Evolutionary conservation across 2,329 filamentous ascomycete species (phyloP).

Genomic region (Fusarium mangiferae): DNA sequence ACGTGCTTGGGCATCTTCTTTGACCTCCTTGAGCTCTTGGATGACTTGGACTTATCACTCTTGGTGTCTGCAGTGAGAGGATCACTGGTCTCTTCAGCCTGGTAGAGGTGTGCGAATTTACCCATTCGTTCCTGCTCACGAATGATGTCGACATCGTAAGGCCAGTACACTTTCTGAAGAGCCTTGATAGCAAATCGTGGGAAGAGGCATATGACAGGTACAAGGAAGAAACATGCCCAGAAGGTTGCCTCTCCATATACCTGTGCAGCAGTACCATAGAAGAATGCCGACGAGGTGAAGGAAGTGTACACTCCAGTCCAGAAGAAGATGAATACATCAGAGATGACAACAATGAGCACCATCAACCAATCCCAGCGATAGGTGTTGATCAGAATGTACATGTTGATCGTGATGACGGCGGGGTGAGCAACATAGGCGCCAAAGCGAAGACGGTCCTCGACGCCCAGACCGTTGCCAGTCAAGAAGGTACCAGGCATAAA

Average conservation of each 20-base stretch:
- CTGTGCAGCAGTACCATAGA: slow-evolving; percentile 82
- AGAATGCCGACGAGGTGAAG: slow-evolving; percentile 59
- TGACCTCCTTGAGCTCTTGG: slow-evolving; percentile 59
- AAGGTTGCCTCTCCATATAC: slow-evolving; percentile 85
- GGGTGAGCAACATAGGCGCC: slow-evolving; percentile 88
- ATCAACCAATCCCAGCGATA: slow-evolving; percentile 99
- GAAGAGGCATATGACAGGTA: slow-evolving; percentile 82
- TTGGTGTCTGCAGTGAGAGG: slow-evolving; percentile 53
- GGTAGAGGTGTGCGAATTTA: slow-evolving; percentile 77
- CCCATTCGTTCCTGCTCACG: slow-evolving; percentile 90
- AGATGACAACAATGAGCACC: slow-evolving; percentile 81
- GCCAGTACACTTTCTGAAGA: slow-evolving; percentile 92
- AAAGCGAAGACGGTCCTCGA: slow-evolving; percentile 84
- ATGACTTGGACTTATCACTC: slow-evolving; percentile 62
- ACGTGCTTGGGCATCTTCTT: slow-evolving; percentile 65
- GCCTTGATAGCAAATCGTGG: slow-evolving; percentile 89
- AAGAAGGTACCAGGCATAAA: slow-evolving; percentile 76
- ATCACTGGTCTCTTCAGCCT: slow-evolving; percentile 47
- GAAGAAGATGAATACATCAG: slow-evolving; percentile 88
- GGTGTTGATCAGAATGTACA: slow-evolving; percentile 94
- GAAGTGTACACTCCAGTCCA: slow-evolving; percentile 90
- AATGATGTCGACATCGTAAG: slow-evolving; percentile 93
- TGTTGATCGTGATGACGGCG: slow-evolving; percentile 87
- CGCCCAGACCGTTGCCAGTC: slow-evolving; percentile 76
- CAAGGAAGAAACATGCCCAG: slow-evolving; percentile 85